phyloP scores from a whole-genome alignment of 2,329 filamentous ascomycete genomes.

The Colletotrichum sp. region DNA sequence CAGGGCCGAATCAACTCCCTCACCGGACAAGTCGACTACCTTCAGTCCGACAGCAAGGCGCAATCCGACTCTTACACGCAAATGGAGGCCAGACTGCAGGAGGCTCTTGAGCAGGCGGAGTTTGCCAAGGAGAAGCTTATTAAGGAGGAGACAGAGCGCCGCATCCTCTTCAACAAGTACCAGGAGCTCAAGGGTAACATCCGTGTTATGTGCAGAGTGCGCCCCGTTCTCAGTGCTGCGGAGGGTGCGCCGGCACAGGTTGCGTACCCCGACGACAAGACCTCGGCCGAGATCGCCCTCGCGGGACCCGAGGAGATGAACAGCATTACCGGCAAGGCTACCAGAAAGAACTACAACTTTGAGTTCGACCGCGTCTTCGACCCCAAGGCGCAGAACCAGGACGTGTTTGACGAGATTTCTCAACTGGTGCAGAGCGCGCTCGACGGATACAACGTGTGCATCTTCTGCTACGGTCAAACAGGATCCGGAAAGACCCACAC shows the following conservation, averaged over 20 bases:
- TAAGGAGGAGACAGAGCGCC: conserved; percentile 86
- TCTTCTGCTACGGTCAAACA: conserved; percentile 98
- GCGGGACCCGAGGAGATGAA: conserved; percentile 84
- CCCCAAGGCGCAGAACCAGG: conserved; percentile 76
- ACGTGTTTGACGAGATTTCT: conserved; percentile 95
- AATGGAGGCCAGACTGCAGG: conserved; percentile 80
- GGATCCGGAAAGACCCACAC: conserved; percentile 97
- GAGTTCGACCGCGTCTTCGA: conserved; percentile 93
- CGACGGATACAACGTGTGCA: conserved; percentile 98
- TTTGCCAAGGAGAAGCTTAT: conserved; percentile 81
- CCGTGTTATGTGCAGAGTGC: conserved; percentile 94
- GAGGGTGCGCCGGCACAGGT: conserved; percentile 76
- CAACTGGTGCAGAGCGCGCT: conserved; percentile 95
- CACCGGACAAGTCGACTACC: conserved; percentile 83
- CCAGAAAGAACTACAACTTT: conserved; percentile 82
- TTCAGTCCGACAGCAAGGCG: conserved; percentile 88
- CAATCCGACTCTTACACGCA: conserved; percentile 86
- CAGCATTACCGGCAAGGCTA: conserved; percentile 72
- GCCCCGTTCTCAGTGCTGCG: conserved; percentile 67
- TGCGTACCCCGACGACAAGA: conserved; percentile 80
- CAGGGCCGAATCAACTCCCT: conserved; percentile 79
- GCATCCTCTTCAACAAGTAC: conserved; percentile 96
- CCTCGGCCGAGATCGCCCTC: conserved; percentile 85
- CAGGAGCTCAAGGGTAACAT: conserved; percentile 99
- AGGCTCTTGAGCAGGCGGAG: conserved; percentile 74